Conservation (phyloP, 345 rosid species). For the Hibiscus trionum region DNA sequence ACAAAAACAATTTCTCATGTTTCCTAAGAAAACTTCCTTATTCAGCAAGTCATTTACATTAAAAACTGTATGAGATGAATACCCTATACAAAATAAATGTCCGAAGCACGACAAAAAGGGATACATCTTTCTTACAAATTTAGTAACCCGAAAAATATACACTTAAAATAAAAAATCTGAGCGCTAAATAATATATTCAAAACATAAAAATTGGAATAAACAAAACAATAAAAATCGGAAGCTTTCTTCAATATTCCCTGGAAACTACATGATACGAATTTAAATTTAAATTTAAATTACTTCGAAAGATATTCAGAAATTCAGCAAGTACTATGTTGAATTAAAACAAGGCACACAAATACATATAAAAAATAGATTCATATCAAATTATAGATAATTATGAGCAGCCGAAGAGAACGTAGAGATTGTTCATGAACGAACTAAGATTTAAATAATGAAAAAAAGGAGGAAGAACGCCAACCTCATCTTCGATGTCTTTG, state of each 20-base stretch:
- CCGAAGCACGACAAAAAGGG: no score
- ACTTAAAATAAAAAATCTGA: no score
- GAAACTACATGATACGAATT: background rate
- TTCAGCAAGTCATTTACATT: background rate
- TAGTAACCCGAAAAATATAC: no score
- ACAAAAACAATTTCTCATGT: background rate
- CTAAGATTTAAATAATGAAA: background rate
- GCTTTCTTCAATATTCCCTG: background rate
- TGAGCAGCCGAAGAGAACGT: background rate
- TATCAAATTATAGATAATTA: background rate
- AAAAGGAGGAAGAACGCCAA: constrained; percentile 5
- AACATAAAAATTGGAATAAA: background rate
- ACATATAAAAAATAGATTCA: background rate
- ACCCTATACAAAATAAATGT: no score
- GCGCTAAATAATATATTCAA: background rate
- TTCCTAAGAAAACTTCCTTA: background rate
- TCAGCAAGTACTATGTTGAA: background rate
- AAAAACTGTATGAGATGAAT: background rate
- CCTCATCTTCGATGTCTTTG: constrained; percentile 94
- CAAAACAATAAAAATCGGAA: background rate
- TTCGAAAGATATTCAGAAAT: background rate
- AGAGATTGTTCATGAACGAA: background rate
- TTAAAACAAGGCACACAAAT: background rate
- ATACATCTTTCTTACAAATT: no score
- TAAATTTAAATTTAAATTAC: background rate